A percentile compares a stretch with the other conserved stretches of the same genome.
phyloP scores from a whole-genome alignment of 2,329 filamentous ascomycete species.

The Aspergillus sojae region DNA sequence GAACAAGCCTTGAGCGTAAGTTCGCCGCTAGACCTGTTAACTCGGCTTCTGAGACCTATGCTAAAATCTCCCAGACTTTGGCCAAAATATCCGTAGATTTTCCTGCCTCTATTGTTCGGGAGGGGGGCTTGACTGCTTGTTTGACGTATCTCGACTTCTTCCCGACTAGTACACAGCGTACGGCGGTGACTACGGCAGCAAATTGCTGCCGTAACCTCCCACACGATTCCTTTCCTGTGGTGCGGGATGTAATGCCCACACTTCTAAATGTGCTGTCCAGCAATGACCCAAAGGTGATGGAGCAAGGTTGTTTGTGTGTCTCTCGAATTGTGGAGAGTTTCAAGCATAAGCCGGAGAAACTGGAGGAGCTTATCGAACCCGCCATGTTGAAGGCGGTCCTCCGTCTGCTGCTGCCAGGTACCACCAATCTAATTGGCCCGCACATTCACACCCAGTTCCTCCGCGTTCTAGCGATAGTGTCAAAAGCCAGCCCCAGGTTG shows the following conservation, averaged over 20 bases:
- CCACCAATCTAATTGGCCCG: constrained; percentile 90
- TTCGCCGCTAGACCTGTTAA: constrained; percentile 17
- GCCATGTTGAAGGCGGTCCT: constrained; percentile 83
- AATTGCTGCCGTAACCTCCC: constrained; percentile 98
- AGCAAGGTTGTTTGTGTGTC: constrained; percentile 94
- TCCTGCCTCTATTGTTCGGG: constrained; percentile 89
- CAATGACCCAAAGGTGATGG: constrained; percentile 93
- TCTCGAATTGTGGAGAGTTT: constrained; percentile 97
- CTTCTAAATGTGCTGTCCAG: constrained; percentile 86
- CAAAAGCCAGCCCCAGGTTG: constrained; percentile 81
- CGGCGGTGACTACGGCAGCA: constrained; percentile 93
- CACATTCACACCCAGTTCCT: constrained; percentile 97
- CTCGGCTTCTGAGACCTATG: background rate
- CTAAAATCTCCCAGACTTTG: constrained; percentile 62
- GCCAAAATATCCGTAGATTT: constrained; percentile 98
- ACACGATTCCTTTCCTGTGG: constrained; percentile 86
- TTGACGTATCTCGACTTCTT: constrained; percentile 97
- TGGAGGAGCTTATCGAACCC: constrained; percentile 89
- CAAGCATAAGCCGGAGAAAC: constrained; percentile 79
- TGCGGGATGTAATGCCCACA: constrained; percentile 95
- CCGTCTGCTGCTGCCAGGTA: constrained; percentile 85
- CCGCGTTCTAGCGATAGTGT: constrained; percentile 85
- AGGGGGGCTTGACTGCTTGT: constrained; percentile 94
- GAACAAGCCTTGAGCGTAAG: constrained; percentile 87
- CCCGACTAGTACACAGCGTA: constrained; percentile 92